Percentiles rank a stretch among this genome's conserved stretches.
Evolutionary conservation across 441 rosid genomes (phyloP).

Genomic region (Kokia cookei): DNA sequence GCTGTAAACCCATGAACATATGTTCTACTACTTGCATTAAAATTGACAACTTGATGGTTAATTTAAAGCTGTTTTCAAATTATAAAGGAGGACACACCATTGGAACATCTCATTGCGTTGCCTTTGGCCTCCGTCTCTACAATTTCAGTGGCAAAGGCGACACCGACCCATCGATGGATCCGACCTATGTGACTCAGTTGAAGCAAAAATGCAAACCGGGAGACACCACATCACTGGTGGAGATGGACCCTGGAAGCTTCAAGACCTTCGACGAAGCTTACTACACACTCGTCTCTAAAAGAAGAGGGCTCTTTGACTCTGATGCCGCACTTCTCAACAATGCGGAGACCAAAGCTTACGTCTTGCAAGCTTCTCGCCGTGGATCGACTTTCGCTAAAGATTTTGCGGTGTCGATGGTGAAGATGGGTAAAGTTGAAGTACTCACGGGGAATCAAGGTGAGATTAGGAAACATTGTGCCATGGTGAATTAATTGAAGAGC

Average conservation of each 20-base stretch:
- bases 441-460: constrained; percentile 41
- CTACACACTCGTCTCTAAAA: constrained; percentile 23
- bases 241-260: constrained; percentile 35
- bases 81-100: constrained; percentile 34
- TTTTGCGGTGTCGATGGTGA: constrained; percentile 53
- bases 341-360: constrained; percentile 12
- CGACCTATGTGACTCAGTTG: constrained; percentile 1
- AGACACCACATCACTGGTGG: constrained; percentile 9
- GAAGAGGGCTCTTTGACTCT: constrained; percentile 45
- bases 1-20: too few species aligned
- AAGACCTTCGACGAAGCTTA: constrained; percentile 27
- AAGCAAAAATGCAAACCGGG: constrained; percentile 27
- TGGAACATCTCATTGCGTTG: constrained; percentile 14
- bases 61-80: background rate
- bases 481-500: background rate
- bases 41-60: too few species aligned
- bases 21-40: too few species aligned
- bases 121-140: background rate
- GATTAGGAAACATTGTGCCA: constrained; percentile 36
- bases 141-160: background rate
- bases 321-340: constrained; percentile 22
- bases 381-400: constrained; percentile 18
- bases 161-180: constrained; percentile 23
- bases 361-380: background rate
- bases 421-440: constrained; percentile 35